Base-by-base conservation (phyloP, 176 grass and related monocot genomes). In the Avena sativa region DNA sequence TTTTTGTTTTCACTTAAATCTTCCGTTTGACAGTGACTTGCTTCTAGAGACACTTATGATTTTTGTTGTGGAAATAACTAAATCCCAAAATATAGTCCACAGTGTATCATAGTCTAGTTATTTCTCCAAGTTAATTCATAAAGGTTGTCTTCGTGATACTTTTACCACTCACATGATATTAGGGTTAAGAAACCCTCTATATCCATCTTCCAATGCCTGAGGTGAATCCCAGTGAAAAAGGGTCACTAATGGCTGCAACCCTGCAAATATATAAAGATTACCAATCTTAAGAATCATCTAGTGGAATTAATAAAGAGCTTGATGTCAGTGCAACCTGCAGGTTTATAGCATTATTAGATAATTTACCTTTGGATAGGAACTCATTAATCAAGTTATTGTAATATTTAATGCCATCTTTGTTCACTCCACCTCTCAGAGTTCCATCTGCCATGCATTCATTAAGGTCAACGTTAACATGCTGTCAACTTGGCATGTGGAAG, bases 221-320 rank as follows among this genome's bases (percentile, higher is more conserved):
- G 91, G 91, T 4, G 79, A 86, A 64, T 96, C 94, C 89, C 91
- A 96, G 25, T 96, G 91, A 66, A 90, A 92, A 47, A 96, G 67
- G 7, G 94, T 96, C 36, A 86, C 89, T 75, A 91, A 96, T 69
- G 94, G 94, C 40, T 88, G 77, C 60, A 93, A 17, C 4, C 91
- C 94, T 96, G 57, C 44, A 80, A 8, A 55, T 7, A 20, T 36
- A 11, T 15, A 51, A 23, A 8, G 2, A 59, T 69, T 71, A 82
- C 30, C 21, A 43, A 43, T 43, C 40, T 43, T 43, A 6, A 43
- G 6, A 43, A 43, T 43, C 40, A 43, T 43, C 40, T 43, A 43
- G 40, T 43, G 5, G 40, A 43, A 7, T 43, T 1, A 43, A 34
- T 34, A 68, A 79, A 8, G 2, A 57, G 12, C 3, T 12, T 62